Base-by-base conservation (phyloP, 2,329 filamentous ascomycete genomes). In the Acephala macrosclerotiorum region DNA sequence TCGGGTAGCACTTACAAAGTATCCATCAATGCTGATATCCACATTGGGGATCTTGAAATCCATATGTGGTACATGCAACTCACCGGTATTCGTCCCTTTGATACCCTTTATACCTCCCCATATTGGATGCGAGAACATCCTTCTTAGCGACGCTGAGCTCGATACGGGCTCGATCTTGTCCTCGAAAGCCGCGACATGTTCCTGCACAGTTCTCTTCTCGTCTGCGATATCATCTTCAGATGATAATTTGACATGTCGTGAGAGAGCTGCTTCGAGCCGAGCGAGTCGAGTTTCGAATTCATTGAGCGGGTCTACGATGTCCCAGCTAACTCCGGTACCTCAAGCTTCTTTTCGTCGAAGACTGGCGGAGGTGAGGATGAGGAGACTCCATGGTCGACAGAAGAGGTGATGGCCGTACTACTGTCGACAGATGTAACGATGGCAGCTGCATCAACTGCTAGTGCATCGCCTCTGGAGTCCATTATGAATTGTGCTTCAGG, bases 1-100 rank as follows among this genome's bases (percentile, higher is more conserved):
- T 42, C 18, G 14, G 38, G 3, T 6, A 42, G 4, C 12, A 35
- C 53, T 5, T 36, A 57, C 53, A 36, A 57, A 57, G 16, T 57
- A 57, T 3, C 53, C 53, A 20, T 57, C 53, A n/a, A 57, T 57
- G n/a, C 36, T 57, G 20, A 57, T 57, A 36, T 57, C 53, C 26
- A 57, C 53, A 57, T 57, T 57, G 2, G 26, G 53, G 29, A 36
- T 57, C 26, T 57, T 57, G 29, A 57, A 36, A 20, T 57, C 36
- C 22, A 57, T 25, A 33, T 56, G 25, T 8, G 53, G 53, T n/a
- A 36, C 53, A 36, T 36, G 53, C 18, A 57, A 57, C 2, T 57
- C 53, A 4, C 53, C 53, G 14, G 38, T 42, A 42, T 42, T 42
- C 38, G 14, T 42, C 12, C 5, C 12, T 33, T 57, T 57, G 29